A percentile compares a stretch with the other conserved stretches of the same genome.
phyloP scores from a whole-genome alignment of 106 monocot species.

The Apostasia ramifera region DNA sequence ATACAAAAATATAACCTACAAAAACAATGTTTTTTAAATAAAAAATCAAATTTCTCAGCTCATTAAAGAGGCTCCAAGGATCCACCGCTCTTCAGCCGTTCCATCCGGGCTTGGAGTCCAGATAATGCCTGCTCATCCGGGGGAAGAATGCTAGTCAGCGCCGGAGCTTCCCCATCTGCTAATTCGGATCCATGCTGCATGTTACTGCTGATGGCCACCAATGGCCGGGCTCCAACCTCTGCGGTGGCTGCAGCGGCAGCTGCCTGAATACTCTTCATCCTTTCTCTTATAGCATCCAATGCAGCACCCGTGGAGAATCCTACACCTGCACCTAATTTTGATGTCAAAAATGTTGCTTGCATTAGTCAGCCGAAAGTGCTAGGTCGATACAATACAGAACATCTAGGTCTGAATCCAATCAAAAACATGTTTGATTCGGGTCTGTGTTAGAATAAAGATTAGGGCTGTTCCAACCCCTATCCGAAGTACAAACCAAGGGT shows the following conservation, averaged over 20 bases:
- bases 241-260: conserved; percentile 62
- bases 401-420: no score
- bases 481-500: no score
- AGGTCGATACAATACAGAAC: no score
- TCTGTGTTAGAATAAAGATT: no score
- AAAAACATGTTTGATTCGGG: no score
- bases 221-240: conserved; percentile 37
- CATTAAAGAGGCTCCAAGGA: conserved; percentile 63
- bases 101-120: conserved; percentile 93
- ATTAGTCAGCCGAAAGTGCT: no score
- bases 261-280: conserved; percentile 97
- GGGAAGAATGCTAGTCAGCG: conserved; percentile 41
- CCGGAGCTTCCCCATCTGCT: conserved; percentile 21
- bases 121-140: conserved; percentile 97
- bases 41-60: neutral
- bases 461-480: no score
- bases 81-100: conserved; percentile 82
- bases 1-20: conserved; percentile 3
- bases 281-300: conserved; percentile 80
- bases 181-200: conserved; percentile 18
- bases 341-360: neutral
- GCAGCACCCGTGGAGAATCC: conserved; percentile 52
- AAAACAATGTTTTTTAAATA: neutral
- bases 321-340: conserved; percentile 26
- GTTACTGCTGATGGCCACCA: conserved; percentile 47